These are phyloP conservation scores for Zymoseptoria ardabiliae DNA, from an alignment of 2,329 filamentous ascomycete species.

Conservation along the genomic window DNA sequence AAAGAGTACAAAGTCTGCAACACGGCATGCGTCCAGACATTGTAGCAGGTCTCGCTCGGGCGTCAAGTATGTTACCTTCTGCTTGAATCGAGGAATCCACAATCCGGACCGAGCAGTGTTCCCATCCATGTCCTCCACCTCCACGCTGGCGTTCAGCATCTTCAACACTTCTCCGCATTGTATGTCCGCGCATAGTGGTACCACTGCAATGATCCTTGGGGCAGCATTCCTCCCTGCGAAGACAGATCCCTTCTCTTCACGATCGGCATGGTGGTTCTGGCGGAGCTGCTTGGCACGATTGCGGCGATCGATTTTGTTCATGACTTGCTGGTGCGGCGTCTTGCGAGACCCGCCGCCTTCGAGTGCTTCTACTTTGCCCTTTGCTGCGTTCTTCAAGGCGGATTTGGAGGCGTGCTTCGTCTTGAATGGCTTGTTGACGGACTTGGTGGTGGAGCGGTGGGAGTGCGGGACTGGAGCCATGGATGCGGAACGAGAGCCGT, in stretches of 20 bases:
- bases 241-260: conserved; percentile 68
- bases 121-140: conserved; percentile 61
- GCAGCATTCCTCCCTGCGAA: conserved; percentile 84
- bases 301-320: conserved; percentile 92
- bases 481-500: conserved; percentile 42
- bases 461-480: conserved; percentile 77
- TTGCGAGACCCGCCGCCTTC: conserved; percentile 65
- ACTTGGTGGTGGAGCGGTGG: conserved; percentile 88
- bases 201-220: conserved; percentile 77
- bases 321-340: conserved; percentile 90
- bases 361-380: conserved; percentile 70
- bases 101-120: background rate
- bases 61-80: conserved; percentile 81
- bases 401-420: conserved; percentile 84
- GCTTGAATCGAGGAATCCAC: conserved; percentile 79
- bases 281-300: conserved; percentile 93
- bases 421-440: conserved; percentile 84
- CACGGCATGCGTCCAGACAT: conserved; percentile 75
- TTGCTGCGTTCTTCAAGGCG: conserved; percentile 72
- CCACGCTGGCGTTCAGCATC: conserved; percentile 69
- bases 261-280: conserved; percentile 73
- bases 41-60: conserved; percentile 65
- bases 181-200: conserved; percentile 71
- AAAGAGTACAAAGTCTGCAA: conserved; percentile 86
- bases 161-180: conserved; percentile 61